Evolutionary conservation across 306 rosid genomes (phyloP), one percentile per base, ranked within the genome.

Genomic region (Prunus salicina): DNA sequence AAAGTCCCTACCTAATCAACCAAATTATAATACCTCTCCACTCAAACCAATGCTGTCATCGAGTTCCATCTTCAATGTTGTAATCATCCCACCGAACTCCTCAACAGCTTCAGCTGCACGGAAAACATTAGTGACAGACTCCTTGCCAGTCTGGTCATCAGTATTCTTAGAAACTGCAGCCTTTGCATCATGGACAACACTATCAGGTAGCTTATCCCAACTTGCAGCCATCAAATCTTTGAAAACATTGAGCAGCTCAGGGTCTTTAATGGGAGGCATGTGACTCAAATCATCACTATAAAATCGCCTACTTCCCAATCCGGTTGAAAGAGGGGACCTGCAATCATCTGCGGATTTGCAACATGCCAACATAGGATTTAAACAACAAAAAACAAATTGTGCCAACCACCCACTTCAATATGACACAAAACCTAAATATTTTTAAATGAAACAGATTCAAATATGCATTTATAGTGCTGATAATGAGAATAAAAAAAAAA

Each of bases 61-160:
- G 25, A 96, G 70, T 76, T 93, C 93, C 97, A 96, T 88, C 84
- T 86, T 92, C 77, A 95, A 71, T 64, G 56, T 74, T 24, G 71
- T 75, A 57, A 94, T 76, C 12, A 85, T 89, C 64, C 83, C 98
- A 41, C 95, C 83, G 72, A 94, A 92, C 83, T 94, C 97, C 84
- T 92, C 96, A 73, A 72, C 84, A 71, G 98, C 98, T 78, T 82
- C 83, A 0, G 98, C 96, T 0, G 96, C 93, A 2, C 93, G 93
- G 60, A 89, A 85, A 69, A 95, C 92, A 83, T 89, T 92, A 6
- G 57, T 69, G 38, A 92, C 84, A 57, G 73, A 64, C 77, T 88
- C 91, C 85, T 91, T 92, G 72, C 92, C 97, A 51, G 88, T 55
- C 50, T 83, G 72, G 78, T 95, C 97, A 19, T 87, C 96, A 8